Base-by-base conservation (phyloP, 495 filamentous ascomycete genomes). In the Penicillium macrosclerotiorum region DNA sequence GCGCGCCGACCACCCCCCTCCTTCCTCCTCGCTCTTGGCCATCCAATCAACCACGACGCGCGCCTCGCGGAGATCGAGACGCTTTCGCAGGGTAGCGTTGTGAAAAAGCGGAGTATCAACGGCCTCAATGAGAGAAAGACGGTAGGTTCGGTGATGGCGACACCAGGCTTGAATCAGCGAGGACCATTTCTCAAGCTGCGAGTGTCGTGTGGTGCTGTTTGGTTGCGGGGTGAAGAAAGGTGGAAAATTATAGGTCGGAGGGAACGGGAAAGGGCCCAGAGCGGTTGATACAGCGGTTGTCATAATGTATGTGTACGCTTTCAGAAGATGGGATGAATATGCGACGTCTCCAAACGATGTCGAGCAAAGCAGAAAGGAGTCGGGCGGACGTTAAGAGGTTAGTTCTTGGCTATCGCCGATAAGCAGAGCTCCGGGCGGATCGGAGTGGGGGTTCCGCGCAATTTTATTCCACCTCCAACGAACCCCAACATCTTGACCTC, bases 161-260 rank as follows among this genome's bases (percentile, higher is more conserved):
- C 88, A 90, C 83, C 93, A 98, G 55, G 83, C 55, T 45, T 86
- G 88, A 57, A 98, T 82, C 13, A 95, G 79, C n/a, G 79, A 60
- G 30, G 85, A 83, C 93, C 93, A 98, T 70, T 86, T 88, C 25
- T 75, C 66, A 40, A 90, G 81, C 63, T 97, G 93, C 17, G 81
- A 77, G 64, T 80, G 76, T 56, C 80, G 86, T 8, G 89, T 95
- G 22, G 74, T 71, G 52, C 72, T 74, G 73, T 90, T 90, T 34
- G 85, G 82, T 73, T 97, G 92, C 24, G 73, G 71, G 42, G 72
- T 78, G 70, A 78, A 83, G 69, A 80, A 80, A 18, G 79, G 73
- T 2, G 78, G 76, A 55, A 73, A 76, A 63, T 70, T 67, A 66
- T 79, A 68, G 52, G 67, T 62, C 9, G 56, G 52, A 25, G 66